These are phyloP conservation scores for Cryptococcus sp. DNA, from an alignment of 1,284 basidiomycete genomes.

Conservation along the genomic window DNA sequence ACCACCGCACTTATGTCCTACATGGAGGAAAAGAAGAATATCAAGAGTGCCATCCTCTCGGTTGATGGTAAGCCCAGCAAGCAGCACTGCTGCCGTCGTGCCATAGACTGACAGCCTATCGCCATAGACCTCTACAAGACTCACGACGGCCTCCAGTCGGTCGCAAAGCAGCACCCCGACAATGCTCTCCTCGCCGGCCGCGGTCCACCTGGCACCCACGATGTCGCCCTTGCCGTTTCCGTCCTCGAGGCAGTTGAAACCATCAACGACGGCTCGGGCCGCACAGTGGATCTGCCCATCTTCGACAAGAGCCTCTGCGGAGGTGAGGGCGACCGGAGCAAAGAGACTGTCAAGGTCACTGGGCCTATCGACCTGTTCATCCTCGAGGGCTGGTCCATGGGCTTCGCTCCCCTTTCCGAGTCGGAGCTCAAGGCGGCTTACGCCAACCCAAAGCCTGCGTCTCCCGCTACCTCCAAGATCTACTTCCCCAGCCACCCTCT, in stretches of 20 bases:
- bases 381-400: conserved; percentile 58
- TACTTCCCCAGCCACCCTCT: conserved; percentile 30
- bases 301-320: conserved; percentile 80
- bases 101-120: background rate
- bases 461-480: conserved; percentile 15
- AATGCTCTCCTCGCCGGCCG: conserved; percentile 43
- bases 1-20: conserved; percentile 30
- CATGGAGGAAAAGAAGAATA: conserved; percentile 17
- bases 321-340: conserved; percentile 77
- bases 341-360: conserved; percentile 42
- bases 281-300: conserved; percentile 61
- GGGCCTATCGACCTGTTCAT: conserved; percentile 75
- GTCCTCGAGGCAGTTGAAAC: conserved; percentile 14
- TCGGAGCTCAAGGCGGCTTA: conserved; percentile 49
- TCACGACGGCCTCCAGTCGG: conserved; percentile 24
- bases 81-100: background rate
- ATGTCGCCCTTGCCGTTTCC: conserved; percentile 22
- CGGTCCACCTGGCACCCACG: conserved; percentile 47
- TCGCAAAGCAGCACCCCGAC: conserved; percentile 29
- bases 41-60: conserved; percentile 33
- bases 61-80: conserved; percentile 31
- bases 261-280: conserved; percentile 16
- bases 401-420: conserved; percentile 43
- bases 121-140: conserved; percentile 39
- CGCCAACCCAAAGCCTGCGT: conserved; percentile 12